Evolutionary conservation across 768 basidiomycete genomes (phyloP), one percentile per base, ranked within the genome.

Genomic region (Boletus rubescentipes): DNA sequence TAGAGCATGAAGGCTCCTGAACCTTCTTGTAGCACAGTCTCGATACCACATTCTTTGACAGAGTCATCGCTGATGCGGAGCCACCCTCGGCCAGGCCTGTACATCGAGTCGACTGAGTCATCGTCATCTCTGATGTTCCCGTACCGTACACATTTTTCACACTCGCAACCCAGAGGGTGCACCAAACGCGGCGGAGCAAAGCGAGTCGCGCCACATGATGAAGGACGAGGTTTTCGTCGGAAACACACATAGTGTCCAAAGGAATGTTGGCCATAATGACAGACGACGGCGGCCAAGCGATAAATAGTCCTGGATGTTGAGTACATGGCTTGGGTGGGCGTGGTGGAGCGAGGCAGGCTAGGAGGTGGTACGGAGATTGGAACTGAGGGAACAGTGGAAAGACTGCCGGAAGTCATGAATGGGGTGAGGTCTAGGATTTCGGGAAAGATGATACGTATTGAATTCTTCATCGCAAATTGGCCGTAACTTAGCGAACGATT

Each of bases 181-280:
- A 59, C 62, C 38, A 75, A 63, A 59, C 68, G 69, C 53, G 77
- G 73, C 31, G 76, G 70, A 23, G 64, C 63, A 60, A 71, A 72
- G 54, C 77, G 80, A 54, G 70, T 73, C 12, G 68, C 50, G 2
- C 73, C 74, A 21, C 71, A 61, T 4, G 72, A 62, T 15, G 72
- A 65, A 37, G 76, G 77, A 35, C 79, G 78, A 1, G 94, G 94
- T 70, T 88, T 91, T 43, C 95, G 79, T 15, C 97, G 81, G 67
- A 86, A 96, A 61, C 90, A 93, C 59, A 98, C 83, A 67, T 96
- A 99, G 67, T 99, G 96, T 6, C 96, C 96, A 66, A 90, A 95
- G 5, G 87, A 87, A 65, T 97, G 94, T 49, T 86, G 84, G 14
- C 96, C 96, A 66, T 86, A 96, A 70, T 98, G 96, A 61, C 93